These are phyloP conservation scores for Pichia occidentalis DNA, from an alignment of 805 yeast species.

Conservation along the genomic window DNA sequence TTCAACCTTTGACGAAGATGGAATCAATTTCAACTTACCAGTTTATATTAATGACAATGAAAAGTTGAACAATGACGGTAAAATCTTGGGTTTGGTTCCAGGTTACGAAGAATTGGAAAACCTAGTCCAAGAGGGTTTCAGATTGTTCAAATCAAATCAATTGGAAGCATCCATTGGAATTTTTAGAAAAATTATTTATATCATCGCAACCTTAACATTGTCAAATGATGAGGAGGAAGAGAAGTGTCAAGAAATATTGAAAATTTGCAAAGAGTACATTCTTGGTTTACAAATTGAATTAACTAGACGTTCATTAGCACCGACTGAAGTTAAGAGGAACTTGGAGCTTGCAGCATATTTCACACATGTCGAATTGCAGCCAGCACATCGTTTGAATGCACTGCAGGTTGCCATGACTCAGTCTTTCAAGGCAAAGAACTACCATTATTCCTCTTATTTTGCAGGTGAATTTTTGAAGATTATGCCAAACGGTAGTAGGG, in stretches of 20 bases:
- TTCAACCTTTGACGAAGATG: constrained; percentile 60
- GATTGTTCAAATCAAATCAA: constrained; percentile 74
- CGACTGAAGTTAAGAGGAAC: constrained; percentile 71
- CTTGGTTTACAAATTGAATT: constrained; percentile 88
- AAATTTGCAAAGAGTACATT: constrained; percentile 81
- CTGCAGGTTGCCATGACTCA: constrained; percentile 93
- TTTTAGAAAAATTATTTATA: constrained; percentile 76
- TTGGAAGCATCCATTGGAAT: constrained; percentile 71
- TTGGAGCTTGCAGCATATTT: constrained; percentile 94
- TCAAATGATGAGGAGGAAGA: constrained; percentile 67
- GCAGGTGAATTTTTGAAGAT: constrained; percentile 77
- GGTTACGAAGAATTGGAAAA: constrained; percentile 63
- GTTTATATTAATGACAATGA: constrained; percentile 62
- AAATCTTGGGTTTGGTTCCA: constrained; percentile 62
- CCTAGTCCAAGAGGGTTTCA: constrained; percentile 67
- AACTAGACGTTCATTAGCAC: constrained; percentile 73
- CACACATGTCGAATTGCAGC: constrained; percentile 75
- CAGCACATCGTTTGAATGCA: constrained; percentile 80
- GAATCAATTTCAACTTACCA: constrained; percentile 51
- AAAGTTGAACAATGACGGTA: constrained; percentile 45
- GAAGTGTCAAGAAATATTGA: constrained; percentile 64
- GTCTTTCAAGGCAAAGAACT: constrained; percentile 83
- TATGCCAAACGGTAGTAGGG: constrained; percentile 67
- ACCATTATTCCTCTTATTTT: constrained; percentile 80
- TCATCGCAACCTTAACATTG: constrained; percentile 65